Conservation (phyloP, 306 rosid species). For the Mucuna pruriens region DNA sequence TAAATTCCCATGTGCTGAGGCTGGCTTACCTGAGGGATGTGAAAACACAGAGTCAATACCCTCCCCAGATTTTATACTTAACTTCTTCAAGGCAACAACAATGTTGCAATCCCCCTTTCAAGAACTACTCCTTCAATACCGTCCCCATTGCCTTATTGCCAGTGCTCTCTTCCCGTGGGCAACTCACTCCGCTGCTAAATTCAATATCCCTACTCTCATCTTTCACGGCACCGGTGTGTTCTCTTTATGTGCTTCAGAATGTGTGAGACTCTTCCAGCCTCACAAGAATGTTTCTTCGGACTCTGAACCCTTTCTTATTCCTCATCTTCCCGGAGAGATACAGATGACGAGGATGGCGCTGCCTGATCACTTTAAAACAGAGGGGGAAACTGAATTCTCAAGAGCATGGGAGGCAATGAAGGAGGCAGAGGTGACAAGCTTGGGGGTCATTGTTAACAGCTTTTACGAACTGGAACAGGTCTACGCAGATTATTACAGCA, state of each 20-base stretch:
- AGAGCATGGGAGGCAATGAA: neutral
- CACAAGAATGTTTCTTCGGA: constrained; percentile 39
- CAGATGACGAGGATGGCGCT: constrained; percentile 13
- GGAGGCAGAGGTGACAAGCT: constrained; percentile 35
- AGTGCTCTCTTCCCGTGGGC: constrained; percentile 17
- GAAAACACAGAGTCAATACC: constrained; percentile 32
- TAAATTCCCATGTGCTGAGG: constrained; percentile 40
- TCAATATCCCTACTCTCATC: constrained; percentile 49
- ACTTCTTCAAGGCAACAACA: constrained; percentile 31
- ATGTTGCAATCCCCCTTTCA: constrained; percentile 43
- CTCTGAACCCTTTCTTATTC: constrained; percentile 47
- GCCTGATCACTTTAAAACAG: neutral
- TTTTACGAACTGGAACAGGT: constrained; percentile 57
- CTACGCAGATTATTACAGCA: constrained; percentile 47
- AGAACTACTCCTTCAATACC: constrained; percentile 26
- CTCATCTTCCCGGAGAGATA: constrained; percentile 37
- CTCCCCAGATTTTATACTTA: neutral
- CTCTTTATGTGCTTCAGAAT: constrained; percentile 28
- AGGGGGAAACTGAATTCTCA: neutral
- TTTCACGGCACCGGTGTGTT: constrained; percentile 52
- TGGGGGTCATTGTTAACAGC: constrained; percentile 56
- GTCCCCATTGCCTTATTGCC: constrained; percentile 18
- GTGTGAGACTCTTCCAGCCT: constrained; percentile 42
- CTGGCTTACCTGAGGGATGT: constrained; percentile 43
- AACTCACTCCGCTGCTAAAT: constrained; percentile 40